Conservation (phyloP, 164 flowering plant genomes). For the Cinnamomum micranthum region DNA sequence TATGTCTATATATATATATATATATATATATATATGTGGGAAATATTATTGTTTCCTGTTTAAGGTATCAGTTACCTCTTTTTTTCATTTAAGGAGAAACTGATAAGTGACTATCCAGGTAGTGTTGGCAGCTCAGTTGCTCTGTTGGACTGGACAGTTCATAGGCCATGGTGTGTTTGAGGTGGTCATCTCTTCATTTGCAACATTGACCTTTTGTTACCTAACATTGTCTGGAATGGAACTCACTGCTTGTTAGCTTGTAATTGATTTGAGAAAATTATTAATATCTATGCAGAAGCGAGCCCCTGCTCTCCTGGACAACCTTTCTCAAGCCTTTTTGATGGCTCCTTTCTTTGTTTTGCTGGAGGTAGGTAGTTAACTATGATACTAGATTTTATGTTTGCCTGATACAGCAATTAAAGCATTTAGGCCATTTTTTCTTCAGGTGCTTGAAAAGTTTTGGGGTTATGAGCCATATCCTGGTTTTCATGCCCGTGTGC, state of each 20-base stretch:
- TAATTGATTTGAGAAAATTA: background rate
- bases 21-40: too few species aligned
- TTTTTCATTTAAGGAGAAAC: background rate
- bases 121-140: constrained; percentile 43
- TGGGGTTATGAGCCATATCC: constrained; percentile 84
- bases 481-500: constrained; percentile 60
- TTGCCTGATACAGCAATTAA: background rate
- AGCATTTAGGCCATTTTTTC: constrained; percentile 5
- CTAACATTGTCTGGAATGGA: background rate
- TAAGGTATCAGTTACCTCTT: background rate
- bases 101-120: constrained; percentile 27
- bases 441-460: constrained; percentile 57
- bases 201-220: background rate
- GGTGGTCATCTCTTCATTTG: constrained; percentile 24
- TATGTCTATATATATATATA: too few species aligned
- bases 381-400: background rate
- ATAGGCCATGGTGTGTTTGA: constrained; percentile 66
- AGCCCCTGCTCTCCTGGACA: constrained; percentile 64
- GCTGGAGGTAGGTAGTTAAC: constrained; percentile 42
- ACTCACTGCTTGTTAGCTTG: background rate
- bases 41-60: too few species aligned
- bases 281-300: constrained; percentile 36
- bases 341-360: constrained; percentile 72
- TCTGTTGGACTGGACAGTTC: constrained; percentile 68
- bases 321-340: constrained; percentile 56